These are phyloP conservation scores for Ustulina deusta DNA, from an alignment of 2,329 filamentous ascomycete genomes.

Conservation along the genomic window DNA sequence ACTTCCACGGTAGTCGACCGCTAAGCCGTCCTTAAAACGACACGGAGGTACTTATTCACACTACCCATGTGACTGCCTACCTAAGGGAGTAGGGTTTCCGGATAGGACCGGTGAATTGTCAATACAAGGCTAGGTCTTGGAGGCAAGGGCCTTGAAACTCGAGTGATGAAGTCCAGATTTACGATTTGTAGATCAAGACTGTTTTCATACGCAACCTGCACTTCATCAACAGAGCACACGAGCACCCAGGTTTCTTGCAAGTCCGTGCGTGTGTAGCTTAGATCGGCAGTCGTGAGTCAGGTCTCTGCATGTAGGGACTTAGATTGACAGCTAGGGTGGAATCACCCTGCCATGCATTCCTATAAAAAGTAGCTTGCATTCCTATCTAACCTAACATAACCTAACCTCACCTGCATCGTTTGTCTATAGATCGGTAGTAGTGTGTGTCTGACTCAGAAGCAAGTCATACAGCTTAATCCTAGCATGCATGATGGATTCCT, in stretches of 20 bases:
- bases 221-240: neutral
- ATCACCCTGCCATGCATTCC: slow-evolving; percentile 9
- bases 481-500: neutral
- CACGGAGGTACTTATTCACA: too few species aligned
- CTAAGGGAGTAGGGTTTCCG: too few species aligned
- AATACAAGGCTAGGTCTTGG: neutral
- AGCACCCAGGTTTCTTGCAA: neutral
- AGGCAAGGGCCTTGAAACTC: neutral
- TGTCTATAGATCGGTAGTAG: neutral
- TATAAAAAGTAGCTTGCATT: neutral
- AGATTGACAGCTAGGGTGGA: slow-evolving; percentile 8
- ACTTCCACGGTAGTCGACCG: neutral
- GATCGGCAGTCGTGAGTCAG: neutral
- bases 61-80: too few species aligned
- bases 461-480: neutral
- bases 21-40: neutral
- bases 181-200: neutral
- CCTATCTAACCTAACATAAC: neutral
- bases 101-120: too few species aligned
- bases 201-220: neutral
- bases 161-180: neutral
- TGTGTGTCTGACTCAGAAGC: slow-evolving; percentile 3
- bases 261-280: neutral
- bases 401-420: neutral
- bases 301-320: neutral